Percentiles rank a stretch among this genome's conserved stretches.
Evolutionary conservation across 1,284 basidiomycete species (phyloP).

Genomic region (Heterobasidion parviporum): DNA sequence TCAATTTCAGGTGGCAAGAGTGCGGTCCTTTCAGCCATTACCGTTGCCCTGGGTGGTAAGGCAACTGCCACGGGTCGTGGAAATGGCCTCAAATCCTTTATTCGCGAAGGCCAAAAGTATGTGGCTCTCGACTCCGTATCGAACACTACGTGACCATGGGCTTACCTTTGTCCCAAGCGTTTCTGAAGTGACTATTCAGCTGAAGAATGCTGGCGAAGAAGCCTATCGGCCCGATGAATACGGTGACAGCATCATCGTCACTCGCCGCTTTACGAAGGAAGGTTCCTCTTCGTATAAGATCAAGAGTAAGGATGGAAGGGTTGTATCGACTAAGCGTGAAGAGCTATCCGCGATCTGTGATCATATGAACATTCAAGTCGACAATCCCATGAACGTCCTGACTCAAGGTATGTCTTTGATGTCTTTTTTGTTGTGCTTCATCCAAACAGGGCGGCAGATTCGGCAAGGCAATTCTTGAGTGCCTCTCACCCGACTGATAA

Average conservation of each 20-base stretch:
- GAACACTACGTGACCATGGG: neutral
- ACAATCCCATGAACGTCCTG: constrained; percentile 93
- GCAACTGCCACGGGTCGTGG: constrained; percentile 85
- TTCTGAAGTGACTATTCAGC: constrained; percentile 70
- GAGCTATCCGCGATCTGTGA: constrained; percentile 86
- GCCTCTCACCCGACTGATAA: constrained; percentile 81
- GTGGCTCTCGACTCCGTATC: constrained; percentile 17
- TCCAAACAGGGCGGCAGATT: neutral
- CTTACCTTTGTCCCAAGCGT: constrained; percentile 30
- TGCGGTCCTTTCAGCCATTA: constrained; percentile 89
- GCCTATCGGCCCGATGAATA: constrained; percentile 82
- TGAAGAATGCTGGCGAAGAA: constrained; percentile 87
- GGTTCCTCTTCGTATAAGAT: constrained; percentile 82
- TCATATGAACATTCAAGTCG: constrained; percentile 94
- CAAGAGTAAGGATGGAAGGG: constrained; percentile 57
- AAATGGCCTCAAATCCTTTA: constrained; percentile 80
- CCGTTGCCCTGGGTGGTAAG: constrained; percentile 91
- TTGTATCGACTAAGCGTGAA: constrained; percentile 75
- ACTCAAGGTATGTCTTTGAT: constrained; percentile 61
- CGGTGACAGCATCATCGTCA: constrained; percentile 79
- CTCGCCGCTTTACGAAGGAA: constrained; percentile 72
- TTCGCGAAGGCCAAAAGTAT: constrained; percentile 79
- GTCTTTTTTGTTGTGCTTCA: neutral
- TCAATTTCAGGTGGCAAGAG: constrained; percentile 77
- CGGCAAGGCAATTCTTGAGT: constrained; percentile 73